Conservation (phyloP, 345 rosid genomes). For the Bruguiera gymnorhiza region DNA sequence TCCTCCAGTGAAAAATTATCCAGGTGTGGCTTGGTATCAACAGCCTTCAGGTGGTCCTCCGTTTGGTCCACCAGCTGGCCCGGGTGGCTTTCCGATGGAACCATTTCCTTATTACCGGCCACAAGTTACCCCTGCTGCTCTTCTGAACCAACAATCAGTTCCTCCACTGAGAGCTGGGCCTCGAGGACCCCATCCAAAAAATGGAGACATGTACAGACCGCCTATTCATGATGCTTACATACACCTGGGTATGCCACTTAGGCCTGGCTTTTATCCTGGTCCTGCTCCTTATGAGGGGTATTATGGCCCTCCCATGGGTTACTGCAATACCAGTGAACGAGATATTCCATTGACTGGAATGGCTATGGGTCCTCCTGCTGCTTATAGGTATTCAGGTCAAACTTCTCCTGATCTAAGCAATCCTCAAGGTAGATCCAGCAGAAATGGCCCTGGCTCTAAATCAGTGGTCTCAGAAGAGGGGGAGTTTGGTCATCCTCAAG, state of each 20-base stretch:
- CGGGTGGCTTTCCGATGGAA: constrained; percentile 83
- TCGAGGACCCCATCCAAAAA: constrained; percentile 60
- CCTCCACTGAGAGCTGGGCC: constrained; percentile 66
- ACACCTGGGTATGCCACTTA: constrained; percentile 71
- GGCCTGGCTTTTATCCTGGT: constrained; percentile 84
- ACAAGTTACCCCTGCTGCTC: constrained; percentile 53
- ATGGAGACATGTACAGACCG: constrained; percentile 75
- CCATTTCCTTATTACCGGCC: constrained; percentile 78
- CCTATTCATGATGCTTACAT: constrained; percentile 70
- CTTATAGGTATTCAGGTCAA: constrained; percentile 50
- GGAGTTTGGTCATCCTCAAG: constrained; percentile 56
- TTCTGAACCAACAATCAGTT: constrained; percentile 48
- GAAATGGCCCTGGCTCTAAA: constrained; percentile 47
- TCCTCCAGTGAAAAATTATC: constrained; percentile 75
- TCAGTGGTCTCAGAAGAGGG: constrained; percentile 43
- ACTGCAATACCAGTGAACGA: constrained; percentile 57
- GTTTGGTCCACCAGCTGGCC: constrained; percentile 66
- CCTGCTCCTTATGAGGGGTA: constrained; percentile 71
- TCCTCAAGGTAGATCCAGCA: constrained; percentile 48
- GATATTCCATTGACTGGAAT: constrained; percentile 67
- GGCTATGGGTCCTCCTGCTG: constrained; percentile 59
- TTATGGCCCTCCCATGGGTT: constrained; percentile 81
- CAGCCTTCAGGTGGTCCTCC: constrained; percentile 74
- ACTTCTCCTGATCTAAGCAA: constrained; percentile 46
- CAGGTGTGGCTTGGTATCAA: constrained; percentile 85